Evolutionary conservation across 2,329 filamentous ascomycete species (phyloP).

Genomic region (Ascochyta rabiei): DNA sequence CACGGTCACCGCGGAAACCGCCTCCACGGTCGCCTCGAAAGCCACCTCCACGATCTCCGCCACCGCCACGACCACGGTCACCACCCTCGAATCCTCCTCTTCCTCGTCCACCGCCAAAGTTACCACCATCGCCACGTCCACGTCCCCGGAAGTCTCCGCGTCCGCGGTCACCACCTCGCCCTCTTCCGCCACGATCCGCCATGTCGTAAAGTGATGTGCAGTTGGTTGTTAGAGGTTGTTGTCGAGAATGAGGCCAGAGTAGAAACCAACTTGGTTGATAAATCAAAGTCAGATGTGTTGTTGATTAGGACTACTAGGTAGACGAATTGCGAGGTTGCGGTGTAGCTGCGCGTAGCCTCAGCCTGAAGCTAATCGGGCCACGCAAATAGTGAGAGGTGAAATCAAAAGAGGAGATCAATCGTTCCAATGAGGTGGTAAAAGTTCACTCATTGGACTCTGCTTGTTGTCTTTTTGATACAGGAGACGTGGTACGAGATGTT

Average conservation of each 20-base stretch:
- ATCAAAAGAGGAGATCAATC: no score
- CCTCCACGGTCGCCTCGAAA: slow-evolving; percentile 19
- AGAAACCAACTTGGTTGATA: neutral
- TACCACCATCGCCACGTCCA: slow-evolving; percentile 32
- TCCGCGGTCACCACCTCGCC: slow-evolving; percentile 26
- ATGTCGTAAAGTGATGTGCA: neutral
- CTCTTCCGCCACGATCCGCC: slow-evolving; percentile 16
- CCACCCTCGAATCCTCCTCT: slow-evolving; percentile 12
- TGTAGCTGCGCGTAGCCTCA: neutral
- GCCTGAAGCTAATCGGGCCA: neutral
- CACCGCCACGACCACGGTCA: slow-evolving; percentile 26
- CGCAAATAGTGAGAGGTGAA: neutral
- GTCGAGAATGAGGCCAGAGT: neutral
- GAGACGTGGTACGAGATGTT: neutral
- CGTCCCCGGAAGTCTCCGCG: slow-evolving; percentile 29
- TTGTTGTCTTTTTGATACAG: neutral
- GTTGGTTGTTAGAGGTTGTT: neutral
- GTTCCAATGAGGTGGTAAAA: neutral
- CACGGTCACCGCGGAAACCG: slow-evolving; percentile 18
- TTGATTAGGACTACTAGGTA: no score
- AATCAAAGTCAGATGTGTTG: neutral
- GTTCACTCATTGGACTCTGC: neutral
- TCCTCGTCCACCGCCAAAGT: slow-evolving; percentile 22
- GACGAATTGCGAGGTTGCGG: neutral
- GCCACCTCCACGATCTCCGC: slow-evolving; percentile 19